Base-by-base conservation (phyloP, 2,329 filamentous ascomycete species). In the Cordyceps militaris region DNA sequence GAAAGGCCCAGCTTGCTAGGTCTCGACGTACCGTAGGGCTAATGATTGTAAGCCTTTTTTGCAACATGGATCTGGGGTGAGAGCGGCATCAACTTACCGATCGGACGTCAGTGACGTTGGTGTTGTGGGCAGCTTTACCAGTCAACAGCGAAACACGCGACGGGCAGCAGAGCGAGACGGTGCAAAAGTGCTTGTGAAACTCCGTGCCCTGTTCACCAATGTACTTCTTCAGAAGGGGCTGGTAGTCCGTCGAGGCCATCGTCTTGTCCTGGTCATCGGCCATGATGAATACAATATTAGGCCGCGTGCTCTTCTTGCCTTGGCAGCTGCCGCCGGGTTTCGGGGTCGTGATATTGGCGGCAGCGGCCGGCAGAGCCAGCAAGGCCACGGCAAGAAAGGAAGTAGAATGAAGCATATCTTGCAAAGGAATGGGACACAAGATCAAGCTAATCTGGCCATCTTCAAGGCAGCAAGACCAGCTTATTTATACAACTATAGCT, bases 251-350 rank as follows among this genome's bases (percentile, higher is more conserved):
- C 0, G 84, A 87, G 48, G 82, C 73, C 62, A 88, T 73, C 42
- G 81, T 78, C 1, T 82, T 68, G 64, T 88, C 85, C 64, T 88
- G 85, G 61, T 88, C 86, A 60, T 88, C 86, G 0, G 83, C 85
- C 40, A 88, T 73, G 58, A 88, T 82, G 64, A 88, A 85, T 21
- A 89, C 72, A 47, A 88, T 80, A 61, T 88, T 88, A 0, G 77
- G 74, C 43, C 36, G 36, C 36, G 36, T n/a, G n/a, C 36, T n/a
- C 36, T 40, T 40, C 36, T 40, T 40, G 36, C 36, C 4, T 6
- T n/a, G 36, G 36, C 36, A 14, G 36, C 19, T 4, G 36, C 36
- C 36, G 36, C 36, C n/a, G n/a, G 16, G 14, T 19, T 40, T 40
- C 36, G 36, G 36, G 36, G 36, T 40, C 36, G 36, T 19, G 36